Base-by-base conservation (phyloP, 148 eudicot species). In the Rhododendron simsii region DNA sequence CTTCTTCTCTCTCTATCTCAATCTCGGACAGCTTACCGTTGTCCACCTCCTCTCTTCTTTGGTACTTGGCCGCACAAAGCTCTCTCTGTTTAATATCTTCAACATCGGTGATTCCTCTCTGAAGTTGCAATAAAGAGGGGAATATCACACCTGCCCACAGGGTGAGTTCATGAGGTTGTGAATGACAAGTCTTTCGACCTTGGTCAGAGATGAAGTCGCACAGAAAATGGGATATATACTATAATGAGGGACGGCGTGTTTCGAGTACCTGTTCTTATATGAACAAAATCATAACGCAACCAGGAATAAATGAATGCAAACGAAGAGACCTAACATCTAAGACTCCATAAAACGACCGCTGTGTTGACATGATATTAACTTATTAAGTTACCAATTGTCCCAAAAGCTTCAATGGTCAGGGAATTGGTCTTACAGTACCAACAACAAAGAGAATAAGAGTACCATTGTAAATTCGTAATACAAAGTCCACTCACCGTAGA, bases 91-190 rank as follows among this genome's bases (percentile, higher is more conserved):
- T 95, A 87, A 90, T 89, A 75, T 94, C 99, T 82, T 96, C 99
- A 59, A 89, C 73, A 57, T 96, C 96, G 18, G 93, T 96, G 71
- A 96, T 90, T 77, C 98, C 98, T 51, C 86, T 84, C 89, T 95
- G 93, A 86, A 96, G 96, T 95, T 93, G 99, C 93, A 95, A 83
- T 84, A 96, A 88, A 85, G 99, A 95, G 39, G 99, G 99, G 84
- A 94, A 95, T 78, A 96, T 96, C 73, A 90, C 88, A 57, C 95
- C 98, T 95, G 86, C 59, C 45, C 75, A 28, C 2, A 57, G 50
- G 28, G 2, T 39, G 26, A 74, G 55, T 37, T 30, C 84, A 48
- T 26, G 80, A 73, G 84, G 21, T 55, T 5, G 61, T 16, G 23
- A 55, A 55, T 55, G 21, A 4, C 59, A 37, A 55, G 61, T 16